Evolutionary conservation across 2,329 filamentous ascomycete species (phyloP), one percentile per base, ranked within the genome.

Genomic region (Arthrobotrys sinensis): DNA sequence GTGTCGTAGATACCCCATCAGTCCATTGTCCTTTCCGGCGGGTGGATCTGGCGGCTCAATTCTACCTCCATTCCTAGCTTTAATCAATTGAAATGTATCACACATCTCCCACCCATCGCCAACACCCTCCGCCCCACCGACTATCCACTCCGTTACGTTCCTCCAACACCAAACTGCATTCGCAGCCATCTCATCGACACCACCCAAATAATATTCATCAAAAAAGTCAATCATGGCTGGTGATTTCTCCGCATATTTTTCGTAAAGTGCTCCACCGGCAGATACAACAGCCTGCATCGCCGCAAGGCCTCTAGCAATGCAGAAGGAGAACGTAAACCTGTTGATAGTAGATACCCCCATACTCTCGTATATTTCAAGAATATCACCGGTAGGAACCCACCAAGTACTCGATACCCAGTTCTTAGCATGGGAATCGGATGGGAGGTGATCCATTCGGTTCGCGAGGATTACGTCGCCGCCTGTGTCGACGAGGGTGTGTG

Each of bases 201-300:
- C 81, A 8, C 81, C 81, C 32, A 82, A 79, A 21, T 81, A 80
- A 63, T 82, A 82, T 50, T 69, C 71, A 46, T 82, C 81, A 28
- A 82, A 70, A 34, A 80, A 79, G 10, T 76, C 75, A 11, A 82
- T 34, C 64, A 82, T 53, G 52, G 80, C 81, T 3, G 81, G 81
- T 5, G 80, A 80, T 43, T 79, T 75, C 2, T 73, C 77, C 4
- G 78, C 80, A 50, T 81, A 80, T 1, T 53, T 60, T 14, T 80
- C 76, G 40, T 79, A 79, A 32, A 82, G 55, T 7, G 16, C 63
- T 2, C 79, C 76, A 5, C 80, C 80, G 19, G 81, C 63, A 10
- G 72, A 48, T 3, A 82, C 60, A 19, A 70, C 80, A 24, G 81
- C 81, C 43, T 70, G 72, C 28, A 82, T 45, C 21, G 81, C 81